These are phyloP conservation scores for Zelopaecilomyces penicillatus DNA, from an alignment of 2,329 filamentous ascomycete genomes.

Conservation along the genomic window DNA sequence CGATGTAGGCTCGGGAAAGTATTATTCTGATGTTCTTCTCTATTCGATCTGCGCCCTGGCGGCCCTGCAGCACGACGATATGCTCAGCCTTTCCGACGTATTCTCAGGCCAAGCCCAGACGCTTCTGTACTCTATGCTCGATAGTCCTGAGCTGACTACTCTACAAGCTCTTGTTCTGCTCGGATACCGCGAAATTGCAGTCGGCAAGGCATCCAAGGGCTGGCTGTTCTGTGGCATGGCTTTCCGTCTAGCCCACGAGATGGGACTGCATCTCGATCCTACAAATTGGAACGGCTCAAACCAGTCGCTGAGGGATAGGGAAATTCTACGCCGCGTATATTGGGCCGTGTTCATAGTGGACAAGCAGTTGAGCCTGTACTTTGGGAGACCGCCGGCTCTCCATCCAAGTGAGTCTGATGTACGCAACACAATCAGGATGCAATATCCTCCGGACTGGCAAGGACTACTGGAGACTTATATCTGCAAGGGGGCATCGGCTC, in stretches of 20 bases:
- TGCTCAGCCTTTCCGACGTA: conserved; percentile 29
- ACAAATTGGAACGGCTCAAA: conserved; percentile 37
- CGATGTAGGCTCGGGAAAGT: conserved; percentile 34
- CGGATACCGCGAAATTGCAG: conserved; percentile 39
- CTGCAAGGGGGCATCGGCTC: conserved; percentile 33
- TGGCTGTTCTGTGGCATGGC: conserved; percentile 46
- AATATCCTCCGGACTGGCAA: conserved; percentile 41
- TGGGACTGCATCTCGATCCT: conserved; percentile 44
- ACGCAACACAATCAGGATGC: conserved; percentile 37
- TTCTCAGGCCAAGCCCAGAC: conserved; percentile 37
- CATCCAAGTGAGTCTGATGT: conserved; percentile 43
- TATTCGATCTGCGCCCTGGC: conserved; percentile 42
- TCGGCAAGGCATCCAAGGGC: conserved; percentile 38
- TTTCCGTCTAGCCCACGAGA: conserved; percentile 41
- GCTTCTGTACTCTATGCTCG: conserved; percentile 35
- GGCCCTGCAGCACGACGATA: conserved; percentile 36
- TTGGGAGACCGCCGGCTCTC: conserved; percentile 40
- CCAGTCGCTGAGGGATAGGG: conserved; percentile 32
- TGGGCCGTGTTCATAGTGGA: conserved; percentile 43
- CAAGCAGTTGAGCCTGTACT: conserved; percentile 43
- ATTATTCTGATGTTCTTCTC: conserved; percentile 41
- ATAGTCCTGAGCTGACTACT: conserved; percentile 38
- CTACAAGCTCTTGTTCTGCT: conserved; percentile 37
- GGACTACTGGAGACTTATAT: conserved; percentile 40
- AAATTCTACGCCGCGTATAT: conserved; percentile 40